These are phyloP conservation scores for Ogataea ramenticola DNA, from an alignment of 805 yeast species.

Conservation along the genomic window DNA sequence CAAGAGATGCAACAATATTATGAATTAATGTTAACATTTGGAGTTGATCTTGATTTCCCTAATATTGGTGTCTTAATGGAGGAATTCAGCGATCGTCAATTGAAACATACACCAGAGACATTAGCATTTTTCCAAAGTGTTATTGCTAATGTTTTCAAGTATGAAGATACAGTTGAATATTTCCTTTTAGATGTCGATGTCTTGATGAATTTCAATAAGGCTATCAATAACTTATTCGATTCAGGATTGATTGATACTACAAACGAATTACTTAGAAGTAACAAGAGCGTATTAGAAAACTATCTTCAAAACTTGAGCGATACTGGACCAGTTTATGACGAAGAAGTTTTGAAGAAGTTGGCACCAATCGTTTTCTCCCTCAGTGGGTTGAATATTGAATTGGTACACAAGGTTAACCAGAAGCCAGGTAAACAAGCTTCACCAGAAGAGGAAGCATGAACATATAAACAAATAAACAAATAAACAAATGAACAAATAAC, in stretches of 20 bases:
- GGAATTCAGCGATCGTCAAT: background rate
- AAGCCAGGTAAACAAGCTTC: no score
- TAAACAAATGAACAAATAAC: no score
- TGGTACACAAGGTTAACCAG: no score
- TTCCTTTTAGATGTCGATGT: constrained; percentile 4
- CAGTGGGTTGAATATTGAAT: no score
- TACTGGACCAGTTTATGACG: background rate
- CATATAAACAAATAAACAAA: no score
- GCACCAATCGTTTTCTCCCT: no score
- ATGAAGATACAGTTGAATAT: constrained; percentile 4
- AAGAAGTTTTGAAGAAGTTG: no score
- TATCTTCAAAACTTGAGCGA: constrained; percentile 3
- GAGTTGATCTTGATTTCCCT: background rate
- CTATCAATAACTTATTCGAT: constrained; percentile 7
- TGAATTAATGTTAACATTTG: background rate
- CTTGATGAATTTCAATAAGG: constrained; percentile 4
- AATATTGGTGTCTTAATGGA: background rate
- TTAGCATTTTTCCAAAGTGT: constrained; percentile 9
- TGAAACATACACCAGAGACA: background rate
- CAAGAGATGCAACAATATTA: constrained; percentile 7
- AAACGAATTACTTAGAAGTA: constrained; percentile 6
- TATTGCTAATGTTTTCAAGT: constrained; percentile 5
- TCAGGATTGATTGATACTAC: constrained; percentile 8
- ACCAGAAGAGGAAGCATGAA: no score
- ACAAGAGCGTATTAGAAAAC: constrained; percentile 6